Conservation (phyloP, 1,284 basidiomycete genomes). For the Ceratobasidium sp. region DNA sequence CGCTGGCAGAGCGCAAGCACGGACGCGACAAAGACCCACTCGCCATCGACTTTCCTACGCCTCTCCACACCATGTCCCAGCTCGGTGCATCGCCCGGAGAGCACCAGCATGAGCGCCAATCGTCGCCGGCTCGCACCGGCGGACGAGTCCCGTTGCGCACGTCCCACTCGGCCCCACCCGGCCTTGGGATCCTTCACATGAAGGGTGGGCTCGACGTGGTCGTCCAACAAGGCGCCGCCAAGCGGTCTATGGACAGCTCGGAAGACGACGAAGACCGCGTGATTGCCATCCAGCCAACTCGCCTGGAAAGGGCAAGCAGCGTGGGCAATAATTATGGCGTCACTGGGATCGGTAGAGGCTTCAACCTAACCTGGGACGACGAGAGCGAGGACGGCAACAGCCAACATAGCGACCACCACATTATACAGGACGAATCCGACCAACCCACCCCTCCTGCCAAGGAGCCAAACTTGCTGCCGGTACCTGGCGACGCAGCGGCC, state of each 20-base stretch:
- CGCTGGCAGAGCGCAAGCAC: conserved; percentile 36
- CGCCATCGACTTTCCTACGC: background rate
- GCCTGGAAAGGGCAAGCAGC: conserved; percentile 28
- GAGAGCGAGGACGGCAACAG: conserved; percentile 43
- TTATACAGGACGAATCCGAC: conserved; percentile 32
- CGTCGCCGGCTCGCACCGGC: conserved; percentile 8
- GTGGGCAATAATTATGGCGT: conserved; percentile 64
- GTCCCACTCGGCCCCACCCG: conserved; percentile 27
- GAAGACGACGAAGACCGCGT: conserved; percentile 1
- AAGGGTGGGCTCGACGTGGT: background rate
- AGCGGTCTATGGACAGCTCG: conserved; percentile 18
- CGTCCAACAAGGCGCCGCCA: conserved; percentile 8
- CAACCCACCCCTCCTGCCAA: conserved; percentile 34
- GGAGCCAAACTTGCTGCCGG: conserved; percentile 27
- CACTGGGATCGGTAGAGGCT: conserved; percentile 80
- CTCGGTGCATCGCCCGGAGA: background rate
- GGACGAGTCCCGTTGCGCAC: conserved; percentile 9
- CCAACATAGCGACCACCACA: background rate
- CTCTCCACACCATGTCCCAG: conserved; percentile 13
- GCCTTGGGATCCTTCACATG: background rate
- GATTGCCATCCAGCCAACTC: conserved; percentile 21
- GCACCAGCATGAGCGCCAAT: background rate
- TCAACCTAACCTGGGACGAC: conserved; percentile 66
- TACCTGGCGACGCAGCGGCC: conserved; percentile 37
- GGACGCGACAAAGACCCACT: conserved; percentile 13